Conservation (phyloP, 2,329 filamentous ascomycete species). For the Ophiosphaerella narmari region DNA sequence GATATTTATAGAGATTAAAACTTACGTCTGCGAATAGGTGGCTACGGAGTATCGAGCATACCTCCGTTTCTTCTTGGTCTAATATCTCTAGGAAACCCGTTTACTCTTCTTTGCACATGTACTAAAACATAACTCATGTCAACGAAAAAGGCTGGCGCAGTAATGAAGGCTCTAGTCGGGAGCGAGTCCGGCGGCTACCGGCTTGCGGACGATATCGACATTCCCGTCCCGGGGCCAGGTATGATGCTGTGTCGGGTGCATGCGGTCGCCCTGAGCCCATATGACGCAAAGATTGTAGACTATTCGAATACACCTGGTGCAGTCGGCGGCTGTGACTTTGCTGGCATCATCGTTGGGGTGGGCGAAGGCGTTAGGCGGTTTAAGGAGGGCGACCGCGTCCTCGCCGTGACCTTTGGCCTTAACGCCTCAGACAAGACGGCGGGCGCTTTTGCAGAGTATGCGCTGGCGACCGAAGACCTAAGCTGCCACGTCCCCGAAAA, state of each 20-base stretch:
- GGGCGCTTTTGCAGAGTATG: conserved; percentile 42
- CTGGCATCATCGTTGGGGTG: conserved; percentile 56
- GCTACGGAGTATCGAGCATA: not conserved
- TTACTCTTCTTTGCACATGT: conserved; percentile 1
- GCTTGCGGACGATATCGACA: not conserved
- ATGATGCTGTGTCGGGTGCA: conserved; percentile 8
- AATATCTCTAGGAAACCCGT: not conserved
- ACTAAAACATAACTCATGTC: conserved; percentile 1
- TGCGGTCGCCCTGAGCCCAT: conserved; percentile 8
- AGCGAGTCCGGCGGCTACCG: conserved; percentile 9
- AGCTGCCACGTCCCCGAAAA: conserved; percentile 27
- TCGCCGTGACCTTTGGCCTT: conserved; percentile 4
- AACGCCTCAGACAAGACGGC: conserved; percentile 1
- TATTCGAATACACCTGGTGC: conserved; percentile 42
- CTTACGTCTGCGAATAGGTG: not conserved
- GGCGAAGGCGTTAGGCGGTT: conserved; percentile 53
- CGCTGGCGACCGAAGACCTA: conserved; percentile 20
- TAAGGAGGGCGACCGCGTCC: conserved; percentile 54
- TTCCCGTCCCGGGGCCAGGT: conserved; percentile 9
- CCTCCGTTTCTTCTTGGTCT: not conserved
- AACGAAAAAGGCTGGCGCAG: conserved; percentile 1
- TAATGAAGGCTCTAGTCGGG: conserved; percentile 11
- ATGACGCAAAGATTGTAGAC: conserved; percentile 11
- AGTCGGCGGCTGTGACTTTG: conserved; percentile 55
- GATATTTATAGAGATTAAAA: not conserved